Evolutionary conservation across 1,284 basidiomycete species (phyloP).

Genomic region (Rhodotorula sp.): DNA sequence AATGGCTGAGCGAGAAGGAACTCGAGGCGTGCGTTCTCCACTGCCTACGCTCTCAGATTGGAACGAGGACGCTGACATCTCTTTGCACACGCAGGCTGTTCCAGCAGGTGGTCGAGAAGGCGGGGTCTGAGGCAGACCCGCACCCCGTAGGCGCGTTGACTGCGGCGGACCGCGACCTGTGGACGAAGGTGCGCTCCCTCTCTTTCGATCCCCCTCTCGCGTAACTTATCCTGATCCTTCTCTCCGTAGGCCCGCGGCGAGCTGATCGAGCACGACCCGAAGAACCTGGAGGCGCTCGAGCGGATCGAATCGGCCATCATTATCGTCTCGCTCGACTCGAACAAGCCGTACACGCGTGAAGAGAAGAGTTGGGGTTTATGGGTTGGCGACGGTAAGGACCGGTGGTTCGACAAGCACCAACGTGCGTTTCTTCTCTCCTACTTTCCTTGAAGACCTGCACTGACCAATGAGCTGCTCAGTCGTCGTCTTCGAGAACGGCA

Average conservation of each 20-base stretch:
- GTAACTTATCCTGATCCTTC: background rate
- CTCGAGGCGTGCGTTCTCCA: slow-evolving; percentile 63
- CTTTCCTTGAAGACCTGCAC: background rate
- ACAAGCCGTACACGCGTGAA: slow-evolving; percentile 74
- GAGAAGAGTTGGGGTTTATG: slow-evolving; percentile 81
- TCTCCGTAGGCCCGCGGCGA: slow-evolving; percentile 62
- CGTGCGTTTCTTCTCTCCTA: slow-evolving; percentile 56
- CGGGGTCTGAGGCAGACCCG: slow-evolving; percentile 59
- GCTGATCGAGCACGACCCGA: slow-evolving; percentile 65
- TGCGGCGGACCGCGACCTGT: slow-evolving; percentile 83
- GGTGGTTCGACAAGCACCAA: slow-evolving; percentile 98
- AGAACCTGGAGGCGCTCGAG: slow-evolving; percentile 69
- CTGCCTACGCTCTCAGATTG: background rate
- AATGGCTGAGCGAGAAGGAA: slow-evolving; percentile 72
- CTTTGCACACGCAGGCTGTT: slow-evolving; percentile 63
- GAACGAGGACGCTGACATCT: background rate
- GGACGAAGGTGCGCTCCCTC: slow-evolving; percentile 68
- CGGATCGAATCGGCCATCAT: slow-evolving; percentile 89
- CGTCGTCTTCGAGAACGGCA: slow-evolving; percentile 88
- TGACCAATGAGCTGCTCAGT: slow-evolving; percentile 57
- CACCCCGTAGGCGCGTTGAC: slow-evolving; percentile 78
- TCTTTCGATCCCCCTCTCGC: background rate
- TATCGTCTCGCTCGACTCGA: slow-evolving; percentile 81
- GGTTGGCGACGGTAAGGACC: slow-evolving; percentile 88
- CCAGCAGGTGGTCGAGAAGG: slow-evolving; percentile 69